phyloP scores from a whole-genome alignment of 148 eudicot genomes.

The Amaranthus palmeri region DNA sequence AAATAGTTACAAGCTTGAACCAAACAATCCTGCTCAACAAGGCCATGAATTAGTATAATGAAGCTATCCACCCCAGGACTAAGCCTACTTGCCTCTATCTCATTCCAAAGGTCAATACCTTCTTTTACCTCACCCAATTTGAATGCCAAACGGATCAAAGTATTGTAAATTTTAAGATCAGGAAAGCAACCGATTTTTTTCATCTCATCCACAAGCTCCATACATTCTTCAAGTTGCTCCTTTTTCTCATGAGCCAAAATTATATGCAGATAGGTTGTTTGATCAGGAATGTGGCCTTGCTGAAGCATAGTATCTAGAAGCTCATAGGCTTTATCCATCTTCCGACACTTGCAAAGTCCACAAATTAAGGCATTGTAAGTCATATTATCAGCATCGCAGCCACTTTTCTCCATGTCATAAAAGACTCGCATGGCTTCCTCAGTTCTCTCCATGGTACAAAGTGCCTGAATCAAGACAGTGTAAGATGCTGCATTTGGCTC shows the following conservation, averaged over 20 bases:
- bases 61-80: conserved; percentile 71
- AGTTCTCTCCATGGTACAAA: conserved; percentile 63
- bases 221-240: conserved; percentile 77
- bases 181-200: conserved; percentile 54
- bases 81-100: conserved; percentile 59
- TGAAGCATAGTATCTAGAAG: conserved; percentile 68
- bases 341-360: conserved; percentile 81
- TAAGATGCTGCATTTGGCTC: conserved; percentile 78
- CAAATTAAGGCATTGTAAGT: conserved; percentile 75
- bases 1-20: conserved; percentile 78
- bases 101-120: conserved; percentile 62
- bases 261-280: conserved; percentile 60
- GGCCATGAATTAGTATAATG: conserved; percentile 66
- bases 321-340: conserved; percentile 63
- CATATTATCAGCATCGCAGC: conserved; percentile 79
- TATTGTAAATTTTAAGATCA: conserved; percentile 66
- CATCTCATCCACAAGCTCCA: conserved; percentile 77
- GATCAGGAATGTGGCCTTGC: conserved; percentile 62
- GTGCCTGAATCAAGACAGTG: conserved; percentile 84
- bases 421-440: conserved; percentile 77
- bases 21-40: conserved; percentile 51
- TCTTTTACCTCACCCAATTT: conserved; percentile 81
- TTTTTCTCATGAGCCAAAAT: conserved; percentile 88
- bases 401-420: conserved; percentile 58
- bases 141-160: conserved; percentile 57